Evolutionary conservation across 495 filamentous ascomycete genomes (phyloP).

Genomic region (Penicillium fimorum): DNA sequence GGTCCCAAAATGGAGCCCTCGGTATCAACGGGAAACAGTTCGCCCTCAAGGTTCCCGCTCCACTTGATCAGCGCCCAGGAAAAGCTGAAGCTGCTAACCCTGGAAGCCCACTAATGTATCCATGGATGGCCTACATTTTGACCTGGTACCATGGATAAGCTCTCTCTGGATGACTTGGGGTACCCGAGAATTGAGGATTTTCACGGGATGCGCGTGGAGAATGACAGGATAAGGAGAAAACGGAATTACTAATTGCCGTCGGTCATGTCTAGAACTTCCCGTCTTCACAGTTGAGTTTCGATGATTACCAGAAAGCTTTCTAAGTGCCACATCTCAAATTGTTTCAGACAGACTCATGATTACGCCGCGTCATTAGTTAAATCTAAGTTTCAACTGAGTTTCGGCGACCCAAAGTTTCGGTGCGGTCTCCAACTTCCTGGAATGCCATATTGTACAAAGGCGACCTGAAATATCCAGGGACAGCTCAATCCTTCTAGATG

Average conservation of each 20-base stretch:
- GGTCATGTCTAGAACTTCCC: slow-evolving; percentile 1
- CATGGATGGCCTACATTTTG: no score
- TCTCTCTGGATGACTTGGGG: slow-evolving; percentile 6
- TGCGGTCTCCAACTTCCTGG: not conserved
- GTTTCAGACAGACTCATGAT: not conserved
- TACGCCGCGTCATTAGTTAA: not conserved
- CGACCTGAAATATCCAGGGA: no score
- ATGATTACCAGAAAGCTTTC: not conserved
- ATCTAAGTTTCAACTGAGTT: not conserved
- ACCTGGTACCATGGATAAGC: not conserved
- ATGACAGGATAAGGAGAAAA: slow-evolving; percentile 12
- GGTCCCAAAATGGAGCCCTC: no score
- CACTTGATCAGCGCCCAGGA: no score
- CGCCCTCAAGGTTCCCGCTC: no score
- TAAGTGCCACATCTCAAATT: not conserved
- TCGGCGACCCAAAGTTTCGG: not conserved
- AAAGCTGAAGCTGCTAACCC: no score
- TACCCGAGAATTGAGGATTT: not conserved
- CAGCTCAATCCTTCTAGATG: not conserved
- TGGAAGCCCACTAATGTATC: no score
- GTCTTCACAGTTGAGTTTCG: not conserved
- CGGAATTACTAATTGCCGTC: slow-evolving; percentile 17
- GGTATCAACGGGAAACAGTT: no score
- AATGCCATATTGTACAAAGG: no score
- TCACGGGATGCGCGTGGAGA: slow-evolving; percentile 11